phyloP scores from a whole-genome alignment of 768 basidiomycete genomes.

The Rhizopogon vesiculosus region DNA sequence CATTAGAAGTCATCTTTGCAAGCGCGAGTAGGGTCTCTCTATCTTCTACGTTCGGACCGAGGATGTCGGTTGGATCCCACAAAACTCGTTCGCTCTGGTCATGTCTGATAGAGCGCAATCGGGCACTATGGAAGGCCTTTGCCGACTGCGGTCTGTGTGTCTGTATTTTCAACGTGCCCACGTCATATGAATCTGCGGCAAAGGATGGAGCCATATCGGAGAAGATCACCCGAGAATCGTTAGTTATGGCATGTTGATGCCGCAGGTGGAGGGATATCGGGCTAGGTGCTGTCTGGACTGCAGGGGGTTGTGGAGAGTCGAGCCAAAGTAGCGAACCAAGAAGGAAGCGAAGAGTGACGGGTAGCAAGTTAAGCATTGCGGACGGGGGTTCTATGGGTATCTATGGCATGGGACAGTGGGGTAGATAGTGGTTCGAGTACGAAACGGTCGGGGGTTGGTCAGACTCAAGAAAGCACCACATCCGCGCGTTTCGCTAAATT shows the following conservation, averaged over 20 bases:
- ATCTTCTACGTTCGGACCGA: slow-evolving; percentile 67
- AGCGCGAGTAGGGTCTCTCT: slow-evolving; percentile 69
- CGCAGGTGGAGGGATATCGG: slow-evolving; percentile 57
- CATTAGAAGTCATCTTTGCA: slow-evolving; percentile 88
- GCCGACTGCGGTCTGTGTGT: slow-evolving; percentile 46
- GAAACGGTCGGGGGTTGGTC: neutral
- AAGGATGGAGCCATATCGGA: slow-evolving; percentile 32
- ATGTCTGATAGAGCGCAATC: slow-evolving; percentile 32
- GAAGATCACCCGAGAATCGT: slow-evolving; percentile 54
- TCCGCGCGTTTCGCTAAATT: neutral
- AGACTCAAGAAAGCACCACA: neutral
- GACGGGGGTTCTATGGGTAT: neutral
- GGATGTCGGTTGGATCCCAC: slow-evolving; percentile 66
- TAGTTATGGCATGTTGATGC: slow-evolving; percentile 56
- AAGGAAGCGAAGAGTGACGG: slow-evolving; percentile 36
- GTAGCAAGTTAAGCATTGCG: slow-evolving; percentile 27
- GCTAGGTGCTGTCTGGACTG: slow-evolving; percentile 22
- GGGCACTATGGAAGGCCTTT: slow-evolving; percentile 27
- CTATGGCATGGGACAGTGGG: neutral
- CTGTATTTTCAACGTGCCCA: slow-evolving; percentile 34
- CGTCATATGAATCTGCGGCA: slow-evolving; percentile 27
- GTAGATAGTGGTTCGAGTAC: neutral
- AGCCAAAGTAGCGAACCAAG: slow-evolving; percentile 39
- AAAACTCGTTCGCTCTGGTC: slow-evolving; percentile 35
- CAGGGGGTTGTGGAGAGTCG: slow-evolving; percentile 10